A percentile compares a stretch with the other conserved stretches of the same genome.
Conservation (phyloP, 1,284 basidiomycete genomes). For the Phellopilus nigrolimitatus region DNA sequence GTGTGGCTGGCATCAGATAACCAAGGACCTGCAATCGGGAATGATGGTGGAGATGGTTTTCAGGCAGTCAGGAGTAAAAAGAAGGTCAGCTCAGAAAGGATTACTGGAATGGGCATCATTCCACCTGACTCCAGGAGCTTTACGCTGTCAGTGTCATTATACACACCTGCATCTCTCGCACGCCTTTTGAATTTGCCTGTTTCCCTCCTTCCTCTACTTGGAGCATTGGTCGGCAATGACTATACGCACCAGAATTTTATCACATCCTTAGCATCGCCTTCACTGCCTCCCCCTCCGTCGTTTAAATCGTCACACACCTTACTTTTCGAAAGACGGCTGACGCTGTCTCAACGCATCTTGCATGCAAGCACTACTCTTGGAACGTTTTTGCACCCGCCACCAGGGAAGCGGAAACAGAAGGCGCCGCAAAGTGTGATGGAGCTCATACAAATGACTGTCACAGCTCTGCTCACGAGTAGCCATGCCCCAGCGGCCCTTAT, state of each 20-base stretch:
- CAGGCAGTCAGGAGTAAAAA: slow-evolving; percentile 40
- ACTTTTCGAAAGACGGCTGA: slow-evolving; percentile 62
- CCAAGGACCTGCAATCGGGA: slow-evolving; percentile 27
- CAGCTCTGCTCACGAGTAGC: slow-evolving; percentile 41
- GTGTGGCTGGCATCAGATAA: slow-evolving; percentile 50
- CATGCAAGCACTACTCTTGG: slow-evolving; percentile 52
- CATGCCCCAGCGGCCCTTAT: slow-evolving; percentile 42
- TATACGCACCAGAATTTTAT: slow-evolving; percentile 51
- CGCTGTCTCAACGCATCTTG: slow-evolving; percentile 52
- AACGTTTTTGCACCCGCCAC: slow-evolving; percentile 39
- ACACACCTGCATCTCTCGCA: slow-evolving; percentile 62
- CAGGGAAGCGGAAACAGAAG: slow-evolving; percentile 46
- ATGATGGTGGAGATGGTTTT: slow-evolving; percentile 49
- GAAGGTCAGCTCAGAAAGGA: slow-evolving; percentile 32
- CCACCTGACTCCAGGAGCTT: slow-evolving; percentile 46
- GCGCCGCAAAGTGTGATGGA: slow-evolving; percentile 63
- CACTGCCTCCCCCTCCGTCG: not conserved
- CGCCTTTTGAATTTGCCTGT: slow-evolving; percentile 63
- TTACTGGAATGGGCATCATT: slow-evolving; percentile 43
- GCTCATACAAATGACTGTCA: slow-evolving; percentile 63
- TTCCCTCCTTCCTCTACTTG: slow-evolving; percentile 77
- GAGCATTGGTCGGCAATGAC: slow-evolving; percentile 84
- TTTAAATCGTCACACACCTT: slow-evolving; percentile 44
- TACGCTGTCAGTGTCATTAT: slow-evolving; percentile 53
- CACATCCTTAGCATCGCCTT: slow-evolving; percentile 10